Conservation (phyloP, 2,329 filamentous ascomycete species). For the Scortechinia acanthostroma region DNA sequence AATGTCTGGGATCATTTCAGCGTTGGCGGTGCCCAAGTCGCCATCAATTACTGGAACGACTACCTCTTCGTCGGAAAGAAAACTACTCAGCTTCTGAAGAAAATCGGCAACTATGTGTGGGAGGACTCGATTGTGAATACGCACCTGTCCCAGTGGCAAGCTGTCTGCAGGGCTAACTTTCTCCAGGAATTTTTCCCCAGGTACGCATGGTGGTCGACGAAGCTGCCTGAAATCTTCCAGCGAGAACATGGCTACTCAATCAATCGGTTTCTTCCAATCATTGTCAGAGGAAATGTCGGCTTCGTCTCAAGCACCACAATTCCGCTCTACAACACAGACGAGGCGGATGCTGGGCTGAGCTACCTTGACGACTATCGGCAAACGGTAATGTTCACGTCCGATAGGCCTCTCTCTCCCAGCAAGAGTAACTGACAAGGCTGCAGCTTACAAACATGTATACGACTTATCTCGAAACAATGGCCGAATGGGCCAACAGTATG, state of each 20-base stretch:
- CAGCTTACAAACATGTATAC: constrained; percentile 14
- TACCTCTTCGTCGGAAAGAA: constrained; percentile 19
- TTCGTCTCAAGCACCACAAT: too few relatives aligned
- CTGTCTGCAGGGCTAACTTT: too few relatives aligned
- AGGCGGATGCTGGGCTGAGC: constrained; percentile 10
- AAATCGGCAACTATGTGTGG: constrained; percentile 24
- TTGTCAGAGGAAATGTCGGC: too few relatives aligned
- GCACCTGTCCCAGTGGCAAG: too few relatives aligned
- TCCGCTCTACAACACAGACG: too few relatives aligned
- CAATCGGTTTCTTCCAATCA: constrained; percentile 18
- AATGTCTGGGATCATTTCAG: constrained; percentile 22
- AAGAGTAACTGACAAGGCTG: too few relatives aligned
- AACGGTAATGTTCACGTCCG: too few relatives aligned
- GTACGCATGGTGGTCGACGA: constrained; percentile 24
- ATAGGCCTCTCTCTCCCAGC: constrained; percentile 3
- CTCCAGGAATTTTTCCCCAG: constrained; percentile 21
- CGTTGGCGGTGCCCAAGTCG: constrained; percentile 19
- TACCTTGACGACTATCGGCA: constrained; percentile 12
- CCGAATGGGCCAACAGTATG: constrained; percentile 19
- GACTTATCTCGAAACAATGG: constrained; percentile 19
- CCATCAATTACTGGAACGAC: constrained; percentile 26
- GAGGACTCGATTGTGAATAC: too few relatives aligned
- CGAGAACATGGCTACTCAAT: constrained; percentile 20
- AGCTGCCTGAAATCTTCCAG: constrained; percentile 17
- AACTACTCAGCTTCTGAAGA: constrained; percentile 14